Percentiles rank a stretch among this genome's conserved stretches.
Conservation (phyloP, 2,329 filamentous ascomycete genomes). For the Sclerotinia sclerotiorum region DNA sequence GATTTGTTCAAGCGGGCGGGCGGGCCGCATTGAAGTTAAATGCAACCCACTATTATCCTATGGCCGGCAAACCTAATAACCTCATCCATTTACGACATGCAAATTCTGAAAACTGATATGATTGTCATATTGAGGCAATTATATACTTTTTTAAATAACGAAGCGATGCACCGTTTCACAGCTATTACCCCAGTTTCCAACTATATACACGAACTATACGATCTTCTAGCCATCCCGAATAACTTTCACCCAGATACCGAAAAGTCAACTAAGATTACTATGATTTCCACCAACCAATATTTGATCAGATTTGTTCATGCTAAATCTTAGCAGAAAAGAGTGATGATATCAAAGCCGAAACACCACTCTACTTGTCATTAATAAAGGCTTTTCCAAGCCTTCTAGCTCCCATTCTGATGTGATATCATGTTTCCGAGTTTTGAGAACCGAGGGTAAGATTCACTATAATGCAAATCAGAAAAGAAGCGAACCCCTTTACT, state of each 20-base stretch:
- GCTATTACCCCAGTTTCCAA: too few species aligned
- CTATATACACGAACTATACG: not conserved
- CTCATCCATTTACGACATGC: not conserved
- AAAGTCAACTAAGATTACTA: not conserved
- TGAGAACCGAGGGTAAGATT: not conserved
- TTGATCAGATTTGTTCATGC: not conserved
- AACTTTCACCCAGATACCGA: not conserved
- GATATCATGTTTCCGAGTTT: not conserved
- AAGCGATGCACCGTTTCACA: not conserved
- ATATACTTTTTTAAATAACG: too few species aligned
- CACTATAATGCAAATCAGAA: too few species aligned
- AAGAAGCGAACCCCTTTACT: not conserved
- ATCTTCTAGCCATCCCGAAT: not conserved
- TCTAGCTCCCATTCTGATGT: not conserved
- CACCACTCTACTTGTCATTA: not conserved
- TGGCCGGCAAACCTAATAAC: not conserved
- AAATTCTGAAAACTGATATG: not conserved
- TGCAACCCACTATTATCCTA: not conserved
- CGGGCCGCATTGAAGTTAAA: constrained; percentile 3
- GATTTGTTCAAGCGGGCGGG: not conserved
- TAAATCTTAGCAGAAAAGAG: not conserved
- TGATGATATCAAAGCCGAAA: not conserved
- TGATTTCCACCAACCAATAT: not conserved
- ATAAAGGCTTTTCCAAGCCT: too few species aligned
- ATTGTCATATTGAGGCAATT: not conserved